Conservation (phyloP, 208 protist species). For the Balamuthia mandrillaris region DNA sequence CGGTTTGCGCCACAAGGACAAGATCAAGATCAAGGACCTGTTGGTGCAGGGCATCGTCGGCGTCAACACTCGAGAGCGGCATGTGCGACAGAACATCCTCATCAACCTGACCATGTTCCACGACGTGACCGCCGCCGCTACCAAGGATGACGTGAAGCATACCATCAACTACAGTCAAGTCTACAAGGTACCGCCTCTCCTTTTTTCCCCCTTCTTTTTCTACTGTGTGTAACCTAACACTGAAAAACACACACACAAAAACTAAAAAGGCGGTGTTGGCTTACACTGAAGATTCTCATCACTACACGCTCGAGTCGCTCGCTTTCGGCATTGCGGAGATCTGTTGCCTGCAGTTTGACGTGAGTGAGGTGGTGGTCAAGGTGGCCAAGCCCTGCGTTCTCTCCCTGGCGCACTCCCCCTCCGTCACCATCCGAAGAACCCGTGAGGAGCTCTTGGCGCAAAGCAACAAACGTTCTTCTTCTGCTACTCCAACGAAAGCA, state of each 20-base stretch:
- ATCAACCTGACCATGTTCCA: constrained; percentile 44
- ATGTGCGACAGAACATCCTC: constrained; percentile 50
- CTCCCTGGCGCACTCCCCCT: constrained; percentile 48
- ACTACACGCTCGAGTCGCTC: constrained; percentile 54
- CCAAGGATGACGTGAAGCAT: constrained; percentile 37
- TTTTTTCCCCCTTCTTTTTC: too few species aligned
- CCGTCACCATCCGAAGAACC: constrained; percentile 44
- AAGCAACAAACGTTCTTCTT: too few species aligned
- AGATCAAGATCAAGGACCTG: constrained; percentile 54
- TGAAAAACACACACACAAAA: too few species aligned
- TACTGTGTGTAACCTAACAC: too few species aligned
- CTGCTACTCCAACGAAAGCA: neutral
- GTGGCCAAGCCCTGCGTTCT: constrained; percentile 52
- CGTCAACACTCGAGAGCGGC: constrained; percentile 53
- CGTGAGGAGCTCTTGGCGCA: too few species aligned
- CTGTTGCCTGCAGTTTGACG: neutral
- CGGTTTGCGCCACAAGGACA: too few species aligned
- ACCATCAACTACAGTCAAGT: constrained; percentile 56
- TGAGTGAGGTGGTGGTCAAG: constrained; percentile 36
- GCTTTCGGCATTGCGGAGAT: constrained; percentile 45
- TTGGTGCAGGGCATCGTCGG: constrained; percentile 56
- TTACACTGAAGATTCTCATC: constrained; percentile 55
- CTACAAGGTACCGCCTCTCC: too few species aligned
- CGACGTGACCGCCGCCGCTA: constrained; percentile 46
- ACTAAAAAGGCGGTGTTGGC: constrained; percentile 40